Evolutionary conservation across 1,284 basidiomycete genomes (phyloP).

Genomic region (Fistulina hepatica): DNA sequence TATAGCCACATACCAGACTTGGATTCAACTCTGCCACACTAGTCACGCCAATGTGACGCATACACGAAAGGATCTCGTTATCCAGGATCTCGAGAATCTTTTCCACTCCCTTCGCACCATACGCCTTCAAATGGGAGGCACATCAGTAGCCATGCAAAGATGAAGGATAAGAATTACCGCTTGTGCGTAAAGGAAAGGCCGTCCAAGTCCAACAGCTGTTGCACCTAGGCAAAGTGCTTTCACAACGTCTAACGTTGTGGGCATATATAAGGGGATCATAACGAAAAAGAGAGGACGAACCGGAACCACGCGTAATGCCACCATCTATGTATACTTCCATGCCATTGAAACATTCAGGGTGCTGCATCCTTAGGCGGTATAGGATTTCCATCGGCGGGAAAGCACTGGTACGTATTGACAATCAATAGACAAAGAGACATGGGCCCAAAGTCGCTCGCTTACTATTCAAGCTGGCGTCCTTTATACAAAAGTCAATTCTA

Average conservation of each 20-base stretch:
- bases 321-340: constrained; percentile 81
- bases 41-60: constrained; percentile 73
- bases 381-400: constrained; percentile 69
- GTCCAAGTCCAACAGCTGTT: constrained; percentile 79
- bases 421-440: constrained; percentile 1
- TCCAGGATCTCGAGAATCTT: constrained; percentile 65
- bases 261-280: too few species aligned
- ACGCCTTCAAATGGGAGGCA: constrained; percentile 41
- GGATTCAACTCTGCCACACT: constrained; percentile 63
- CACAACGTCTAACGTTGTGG: constrained; percentile 50
- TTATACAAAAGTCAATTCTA: constrained; percentile 7
- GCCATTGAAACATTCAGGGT: constrained; percentile 68
- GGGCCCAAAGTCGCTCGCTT: constrained; percentile 22
- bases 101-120: constrained; percentile 73
- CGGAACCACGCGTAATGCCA: constrained; percentile 1
- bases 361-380: constrained; percentile 57
- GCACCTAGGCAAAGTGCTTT: constrained; percentile 91
- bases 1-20: constrained; percentile 51
- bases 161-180: constrained; percentile 38
- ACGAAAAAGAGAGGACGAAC: constrained; percentile 4
- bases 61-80: constrained; percentile 72
- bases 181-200: constrained; percentile 87
- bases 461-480: constrained; percentile 80
- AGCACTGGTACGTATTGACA: constrained; percentile 30
- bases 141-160: constrained; percentile 5